phyloP scores from a whole-genome alignment of 2,329 filamentous ascomycete species.

The Boeremia lycopersici region DNA sequence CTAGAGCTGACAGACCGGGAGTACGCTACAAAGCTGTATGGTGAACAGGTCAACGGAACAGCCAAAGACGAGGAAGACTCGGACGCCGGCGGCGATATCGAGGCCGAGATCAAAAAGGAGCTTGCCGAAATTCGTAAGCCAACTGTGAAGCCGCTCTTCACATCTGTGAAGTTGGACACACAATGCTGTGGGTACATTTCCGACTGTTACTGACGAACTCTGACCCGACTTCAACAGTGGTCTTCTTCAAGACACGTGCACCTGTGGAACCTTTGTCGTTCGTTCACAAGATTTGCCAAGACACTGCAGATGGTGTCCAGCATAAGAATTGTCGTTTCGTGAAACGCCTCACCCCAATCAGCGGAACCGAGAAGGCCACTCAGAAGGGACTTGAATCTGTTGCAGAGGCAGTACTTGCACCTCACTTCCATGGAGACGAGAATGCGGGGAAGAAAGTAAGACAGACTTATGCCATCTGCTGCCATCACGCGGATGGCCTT shows the following conservation, averaged over 20 bases:
- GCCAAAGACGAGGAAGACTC: slow-evolving; percentile 52
- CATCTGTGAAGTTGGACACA: slow-evolving; percentile 60
- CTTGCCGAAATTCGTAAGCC: slow-evolving; percentile 66
- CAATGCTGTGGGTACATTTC: slow-evolving; percentile 56
- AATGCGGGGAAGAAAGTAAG: slow-evolving; percentile 59
- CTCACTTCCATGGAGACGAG: slow-evolving; percentile 65
- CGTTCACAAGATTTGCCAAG: slow-evolving; percentile 63
- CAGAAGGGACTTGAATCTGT: slow-evolving; percentile 71
- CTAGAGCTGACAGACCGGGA: slow-evolving; percentile 55
- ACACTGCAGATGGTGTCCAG: slow-evolving; percentile 58
- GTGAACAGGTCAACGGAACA: slow-evolving; percentile 45
- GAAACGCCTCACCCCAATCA: slow-evolving; percentile 66
- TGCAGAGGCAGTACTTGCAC: slow-evolving; percentile 65
- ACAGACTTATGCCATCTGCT: slow-evolving; percentile 9
- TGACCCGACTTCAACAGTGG: slow-evolving; percentile 49
- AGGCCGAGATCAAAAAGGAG: slow-evolving; percentile 74
- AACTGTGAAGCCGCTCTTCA: slow-evolving; percentile 56
- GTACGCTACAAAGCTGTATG: slow-evolving; percentile 68
- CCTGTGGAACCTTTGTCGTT: slow-evolving; percentile 66
- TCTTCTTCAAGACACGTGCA: slow-evolving; percentile 63
- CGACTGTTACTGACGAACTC: not conserved
- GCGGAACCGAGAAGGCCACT: slow-evolving; percentile 68
- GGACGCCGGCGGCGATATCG: slow-evolving; percentile 63
- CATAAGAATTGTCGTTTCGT: slow-evolving; percentile 63
- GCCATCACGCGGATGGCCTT: slow-evolving; percentile 14